These are phyloP conservation scores for Hortaea sp. DNA, from an alignment of 2,329 filamentous ascomycete genomes.

Conservation along the genomic window DNA sequence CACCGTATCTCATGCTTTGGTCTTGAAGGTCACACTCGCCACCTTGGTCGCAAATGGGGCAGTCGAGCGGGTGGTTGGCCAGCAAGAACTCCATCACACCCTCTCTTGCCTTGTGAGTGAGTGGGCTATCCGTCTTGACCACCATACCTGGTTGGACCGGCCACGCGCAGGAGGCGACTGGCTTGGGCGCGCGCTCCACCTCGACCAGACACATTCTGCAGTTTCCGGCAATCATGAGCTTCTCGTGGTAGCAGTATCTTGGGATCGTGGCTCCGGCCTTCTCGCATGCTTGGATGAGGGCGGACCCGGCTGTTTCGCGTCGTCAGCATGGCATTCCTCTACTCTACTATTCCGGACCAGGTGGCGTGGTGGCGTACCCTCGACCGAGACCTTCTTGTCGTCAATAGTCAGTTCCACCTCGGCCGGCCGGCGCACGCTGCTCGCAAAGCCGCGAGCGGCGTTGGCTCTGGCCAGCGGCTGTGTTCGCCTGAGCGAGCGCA, in stretches of 20 bases:
- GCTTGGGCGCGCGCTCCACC: slow-evolving; percentile 92
- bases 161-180: slow-evolving; percentile 97
- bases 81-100: slow-evolving; percentile 98
- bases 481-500: slow-evolving; percentile 51
- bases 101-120: slow-evolving; percentile 95
- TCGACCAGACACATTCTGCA: slow-evolving; percentile 99
- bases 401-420: slow-evolving; percentile 95
- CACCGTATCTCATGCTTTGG: slow-evolving; percentile 97
- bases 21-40: slow-evolving; percentile 98
- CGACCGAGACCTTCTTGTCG: slow-evolving; percentile 95
- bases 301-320: slow-evolving; percentile 65
- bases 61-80: slow-evolving; percentile 92
- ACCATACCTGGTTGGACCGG: slow-evolving; percentile 98
- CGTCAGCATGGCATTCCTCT: slow-evolving; percentile 6
- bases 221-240: slow-evolving; percentile 98
- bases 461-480: slow-evolving; percentile 31
- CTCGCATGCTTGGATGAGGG: slow-evolving; percentile 97
- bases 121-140: slow-evolving; percentile 93
- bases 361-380: slow-evolving; percentile 56
- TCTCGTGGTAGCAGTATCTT: slow-evolving; percentile 99
- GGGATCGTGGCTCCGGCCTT: slow-evolving; percentile 88
- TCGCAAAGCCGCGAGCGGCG: slow-evolving; percentile 63
- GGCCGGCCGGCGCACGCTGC: slow-evolving; percentile 65
- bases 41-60: slow-evolving; percentile 96
- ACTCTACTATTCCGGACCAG: not conserved